Evolutionary conservation across 108 stramenopile species (phyloP), one percentile per base, ranked within the genome.

Genomic region (Craspedostauros australis): DNA sequence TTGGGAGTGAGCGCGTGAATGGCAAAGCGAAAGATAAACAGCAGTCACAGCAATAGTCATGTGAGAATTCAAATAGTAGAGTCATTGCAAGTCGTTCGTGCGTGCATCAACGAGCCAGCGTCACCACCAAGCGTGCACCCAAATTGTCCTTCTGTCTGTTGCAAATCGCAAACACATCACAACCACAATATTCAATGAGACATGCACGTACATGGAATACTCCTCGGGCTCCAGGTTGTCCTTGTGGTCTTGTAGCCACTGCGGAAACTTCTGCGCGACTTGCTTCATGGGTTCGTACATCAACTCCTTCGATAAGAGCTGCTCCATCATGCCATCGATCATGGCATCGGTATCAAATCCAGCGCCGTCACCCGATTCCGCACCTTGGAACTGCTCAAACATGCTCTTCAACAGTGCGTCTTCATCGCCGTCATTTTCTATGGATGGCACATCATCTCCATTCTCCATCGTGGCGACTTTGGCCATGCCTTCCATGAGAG

Each of bases 261-360:
- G 67, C 5, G 96, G 96, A 62, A 88, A 99, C 56, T 81, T 74
- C n/a, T 80, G 74, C 28, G 69, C 75, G 50, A 92, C 88, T 53
- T 87, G 56, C 58, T 89, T 89, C 74, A 94, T 90, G 26, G 97
- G 95, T 55, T 95, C 95, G 73, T 95, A 96, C 95, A 98, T 94
- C 52, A 94, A 60, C 23, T 96, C 95, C 56, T 79, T 88, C 44
- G 86, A 72, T 30, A 95, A 57, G 11, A 94, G 54, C 52, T 94
- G 93, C 50, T 87, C 60, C 93, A 96, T 94, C 72, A 94, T 90
- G 29, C 86, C 86, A 54, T 96, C 95, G 23, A 98, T 71, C 21
- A 96, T 45, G 3, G 71, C 82, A 55, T 95, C 78, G 28, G 84
- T 60, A 46, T 85, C 44, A 25, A 46, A 48, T 8, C 14, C 46